Base-by-base conservation (phyloP, 2,329 filamentous ascomycete species). In the Incumbomyces delicatus region DNA sequence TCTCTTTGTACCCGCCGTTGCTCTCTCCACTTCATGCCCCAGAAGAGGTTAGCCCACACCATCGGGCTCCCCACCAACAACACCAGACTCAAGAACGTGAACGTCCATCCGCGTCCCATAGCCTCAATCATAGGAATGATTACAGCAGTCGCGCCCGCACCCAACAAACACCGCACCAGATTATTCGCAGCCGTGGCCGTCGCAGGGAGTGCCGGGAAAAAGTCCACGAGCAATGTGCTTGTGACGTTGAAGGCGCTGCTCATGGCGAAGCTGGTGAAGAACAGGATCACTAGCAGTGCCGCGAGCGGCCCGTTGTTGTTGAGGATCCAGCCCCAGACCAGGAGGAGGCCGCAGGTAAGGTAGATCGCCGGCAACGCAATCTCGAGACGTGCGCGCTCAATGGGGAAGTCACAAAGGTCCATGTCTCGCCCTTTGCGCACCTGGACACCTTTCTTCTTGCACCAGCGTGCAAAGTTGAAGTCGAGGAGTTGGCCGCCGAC, bases 391-490 rank as follows among this genome's bases (percentile, higher is more conserved):
- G 63, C 63, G 38, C 52, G 59, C 44, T 70, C 75, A 36, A 79
- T 70, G 0, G 74, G 69, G 48, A 78, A 78, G 22, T 68, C 59
- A 4, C 57, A 55, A n/a, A 80, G 60, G 48, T 77, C 70, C 46
- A 73, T 67, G 13, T 70, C 50, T 12, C 77, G 76, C 52, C 76
- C 78, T 48, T 69, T 73, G 50, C 77, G 75, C 52, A 87, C 75
- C 2, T 69, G 66, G 48, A 87, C 69, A 5, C 79, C 79, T 13
- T 81, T 67, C 29, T 73, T 71, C 41, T 68, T 71, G 1, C 85
- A 83, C 39, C 80, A 74, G 33, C 83, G 76, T 6, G 78, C 73
- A 61, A 85, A 94, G 61, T 88, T 88, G 71, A 77, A 80, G 62
- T 87, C 83, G 31, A 85, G 72, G 1, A 78, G 53, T 2, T 71